Evolutionary conservation across 2,329 filamentous ascomycete species (phyloP), one percentile per base, ranked within the genome.

Genomic region (Fusarium circinatum): DNA sequence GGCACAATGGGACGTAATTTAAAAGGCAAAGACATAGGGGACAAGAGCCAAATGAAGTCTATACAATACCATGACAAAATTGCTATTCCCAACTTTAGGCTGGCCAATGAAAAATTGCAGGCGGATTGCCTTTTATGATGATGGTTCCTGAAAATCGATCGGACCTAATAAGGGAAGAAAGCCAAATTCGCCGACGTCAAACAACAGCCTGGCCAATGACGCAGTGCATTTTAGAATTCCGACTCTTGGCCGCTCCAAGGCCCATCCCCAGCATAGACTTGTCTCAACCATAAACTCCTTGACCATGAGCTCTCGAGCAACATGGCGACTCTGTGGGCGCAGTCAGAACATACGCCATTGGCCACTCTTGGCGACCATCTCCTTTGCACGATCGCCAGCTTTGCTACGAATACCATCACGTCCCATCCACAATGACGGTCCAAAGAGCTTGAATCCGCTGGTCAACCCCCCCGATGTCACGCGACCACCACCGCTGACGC

Each of bases 381-480:
- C 65, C 11, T 56, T 54, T 55, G 30, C 60, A 60, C 47, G 49
- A 41, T 66, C 51, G 47, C 62, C 71, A 62, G 55, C 48, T 60
- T 34, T 57, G 45, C 45, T 61, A 38, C 61, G 63, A 44, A 61
- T 51, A 66, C 45, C 70, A 17, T 65, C 68, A 51, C 79, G 79
- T 34, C 62, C 59, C 60, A 74, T 76, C 39, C 75, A 80, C 64
- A 76, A 76, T 65, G 77, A 73, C 36, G 76, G 71, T 26, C 71
- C 74, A 61, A 76, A 78, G 66, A 80, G 70, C 74, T 79, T 75
- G 74, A 84, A 78, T 65, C 75, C 82, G 38, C 79, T 83, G 56
- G 78, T 95, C 75, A 97, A 97, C 83, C 92, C 93, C 0, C 93
- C 94, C 0, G 78, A 84, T 15, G 89, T 90, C 52, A 96, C 94